A percentile compares a stretch with the other conserved stretches of the same genome.
These are phyloP conservation scores for Tetratostichococcus sp. DNA, from an alignment of 139 green algal species.

Conservation along the genomic window DNA sequence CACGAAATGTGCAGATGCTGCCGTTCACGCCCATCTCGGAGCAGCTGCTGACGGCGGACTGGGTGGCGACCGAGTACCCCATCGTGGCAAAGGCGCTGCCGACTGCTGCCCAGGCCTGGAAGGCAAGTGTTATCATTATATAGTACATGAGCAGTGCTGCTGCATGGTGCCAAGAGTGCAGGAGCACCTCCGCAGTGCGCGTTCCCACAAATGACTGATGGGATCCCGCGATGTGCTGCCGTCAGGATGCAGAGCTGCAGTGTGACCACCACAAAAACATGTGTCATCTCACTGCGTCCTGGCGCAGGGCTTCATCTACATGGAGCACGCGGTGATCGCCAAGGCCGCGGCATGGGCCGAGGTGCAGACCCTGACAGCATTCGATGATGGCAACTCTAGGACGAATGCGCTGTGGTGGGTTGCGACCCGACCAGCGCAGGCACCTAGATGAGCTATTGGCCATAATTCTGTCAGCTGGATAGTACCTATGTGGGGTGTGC, in stretches of 20 bases:
- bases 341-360: background rate
- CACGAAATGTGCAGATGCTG: constrained; percentile 15
- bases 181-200: too few species aligned
- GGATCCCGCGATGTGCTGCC: too few species aligned
- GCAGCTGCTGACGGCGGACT: constrained; percentile 8
- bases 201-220: too few species aligned
- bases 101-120: background rate
- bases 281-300: background rate
- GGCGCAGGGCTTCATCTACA: constrained; percentile 21
- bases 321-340: constrained; percentile 17
- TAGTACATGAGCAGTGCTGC: too few species aligned
- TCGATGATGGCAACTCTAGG: constrained; percentile 17
- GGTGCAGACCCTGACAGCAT: constrained; percentile 2
- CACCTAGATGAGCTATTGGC: background rate
- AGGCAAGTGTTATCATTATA: background rate
- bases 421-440: background rate
- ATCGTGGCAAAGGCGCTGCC: constrained; percentile 14
- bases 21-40: constrained; percentile 24
- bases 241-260: too few species aligned
- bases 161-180: too few species aligned
- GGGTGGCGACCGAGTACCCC: constrained; percentile 6
- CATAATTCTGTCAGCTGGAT: too few species aligned
- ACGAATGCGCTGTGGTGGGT: constrained; percentile 32
- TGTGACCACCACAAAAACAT: too few species aligned
- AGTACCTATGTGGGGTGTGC: too few species aligned